Base-by-base conservation (phyloP, 2,329 filamentous ascomycete genomes). In the Cyphellophora europaea region DNA sequence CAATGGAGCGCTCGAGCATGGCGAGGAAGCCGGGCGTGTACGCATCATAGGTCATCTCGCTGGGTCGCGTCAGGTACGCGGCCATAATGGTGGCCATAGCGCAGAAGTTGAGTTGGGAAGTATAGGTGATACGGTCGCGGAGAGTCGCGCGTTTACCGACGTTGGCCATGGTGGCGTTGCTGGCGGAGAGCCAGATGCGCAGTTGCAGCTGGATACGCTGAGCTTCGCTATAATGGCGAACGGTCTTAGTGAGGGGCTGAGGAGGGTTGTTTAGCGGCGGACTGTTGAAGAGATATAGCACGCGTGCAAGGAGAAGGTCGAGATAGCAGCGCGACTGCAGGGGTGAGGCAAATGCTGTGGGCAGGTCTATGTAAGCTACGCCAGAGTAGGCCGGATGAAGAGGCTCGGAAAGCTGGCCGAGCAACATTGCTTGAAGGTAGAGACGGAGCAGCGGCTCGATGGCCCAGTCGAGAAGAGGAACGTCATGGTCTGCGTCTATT, bases 71-170 rank as follows among this genome's bases (percentile, higher is more conserved):
- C 13, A 15, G 15, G 6, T 8, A 6, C 8, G 6, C 15, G 10
- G 50, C 49, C 56, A 69, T 66, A 36, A 72, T 62, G 4, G 42
- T 49, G 1, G 58, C 55, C 60, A 71, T 58, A 33, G 49, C 53
- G 43, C 69, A 53, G 37, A 68, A 63, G 3, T 55, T 37, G 3
- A 35, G 41, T 0, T 71, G 45, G 1, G 69, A 38, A 1, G 40
- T 35, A 29, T 59, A 43, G n/a, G 38, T 40, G 2, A 49, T 38
- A 12, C 46, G 38, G 2, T 45, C 33, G 11, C 33, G 32, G 3
- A 35, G 29, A 2, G 17, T 34, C 3, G 11, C 23, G 10, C 35
- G 25, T 13, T 19, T 6, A 6, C 40, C 21, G 3, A 47, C 32
- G 6, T 21, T 36, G 2, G 33, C 11, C 1, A 46, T 10, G 2